Percentiles rank a stretch among this genome's conserved stretches.
Conservation (phyloP, 176 grass and related monocot genomes). For the Elaeis guineensis region DNA sequence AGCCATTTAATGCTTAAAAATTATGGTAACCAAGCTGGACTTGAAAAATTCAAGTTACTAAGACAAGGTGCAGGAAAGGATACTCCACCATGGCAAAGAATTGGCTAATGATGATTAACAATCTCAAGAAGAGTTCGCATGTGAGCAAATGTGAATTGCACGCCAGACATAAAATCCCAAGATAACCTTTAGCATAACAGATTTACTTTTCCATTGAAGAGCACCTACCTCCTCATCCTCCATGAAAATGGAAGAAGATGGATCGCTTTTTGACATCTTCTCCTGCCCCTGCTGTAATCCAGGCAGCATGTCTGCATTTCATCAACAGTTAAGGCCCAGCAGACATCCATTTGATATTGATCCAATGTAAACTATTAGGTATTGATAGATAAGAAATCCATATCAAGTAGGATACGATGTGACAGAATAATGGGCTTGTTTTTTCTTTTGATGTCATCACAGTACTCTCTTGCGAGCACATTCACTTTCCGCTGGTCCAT, state of each 20-base stretch:
- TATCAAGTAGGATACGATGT: conserved; percentile 57
- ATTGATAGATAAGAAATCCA: background rate
- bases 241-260: conserved; percentile 78
- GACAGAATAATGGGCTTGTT: conserved; percentile 93
- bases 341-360: too few relatives aligned
- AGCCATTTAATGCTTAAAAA: too few relatives aligned
- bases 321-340: background rate
- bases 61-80: too few relatives aligned
- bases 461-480: conserved; percentile 79
- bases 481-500: conserved; percentile 92
- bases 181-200: too few relatives aligned
- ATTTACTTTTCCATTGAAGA: background rate
- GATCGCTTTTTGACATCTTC: conserved; percentile 98
- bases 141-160: too few relatives aligned
- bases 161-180: too few relatives aligned
- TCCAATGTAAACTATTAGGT: too few relatives aligned
- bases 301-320: conserved; percentile 70
- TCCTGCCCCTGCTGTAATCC: conserved; percentile 87
- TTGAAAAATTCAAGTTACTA: too few relatives aligned
- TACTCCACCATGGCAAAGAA: too few relatives aligned
- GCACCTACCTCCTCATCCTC: conserved; percentile 79
- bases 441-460: conserved; percentile 76
- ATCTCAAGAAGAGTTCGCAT: too few relatives aligned
- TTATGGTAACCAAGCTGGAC: too few relatives aligned
- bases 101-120: too few relatives aligned